phyloP scores from a whole-genome alignment of 106 monocot species.

The Phalaenopsis aphrodite region DNA sequence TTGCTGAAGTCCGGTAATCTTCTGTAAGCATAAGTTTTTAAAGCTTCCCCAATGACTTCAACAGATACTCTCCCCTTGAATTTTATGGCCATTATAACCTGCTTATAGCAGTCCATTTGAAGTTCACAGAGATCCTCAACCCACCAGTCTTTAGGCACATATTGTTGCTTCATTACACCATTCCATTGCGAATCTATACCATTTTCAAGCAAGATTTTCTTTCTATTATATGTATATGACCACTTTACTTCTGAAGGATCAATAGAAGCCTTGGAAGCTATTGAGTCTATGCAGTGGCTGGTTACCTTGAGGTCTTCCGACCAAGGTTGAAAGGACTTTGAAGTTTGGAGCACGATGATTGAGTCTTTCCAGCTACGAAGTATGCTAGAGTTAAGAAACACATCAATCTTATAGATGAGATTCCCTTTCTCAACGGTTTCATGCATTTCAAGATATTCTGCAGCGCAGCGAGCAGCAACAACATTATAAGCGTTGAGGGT shows the following conservation, averaged over 20 bases:
- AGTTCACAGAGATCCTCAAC: conserved; percentile 78
- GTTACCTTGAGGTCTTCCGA: conserved; percentile 58
- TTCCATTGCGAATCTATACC: conserved; percentile 51
- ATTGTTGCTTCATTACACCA: conserved; percentile 47
- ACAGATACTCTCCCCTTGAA: conserved; percentile 24
- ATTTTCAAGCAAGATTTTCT: conserved; percentile 51
- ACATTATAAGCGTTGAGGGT: conserved; percentile 84
- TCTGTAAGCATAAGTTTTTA: conserved; percentile 55
- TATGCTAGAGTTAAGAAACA: conserved; percentile 58
- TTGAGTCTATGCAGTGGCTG: conserved; percentile 55
- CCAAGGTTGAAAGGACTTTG: conserved; percentile 47
- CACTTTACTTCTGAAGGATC: conserved; percentile 52
- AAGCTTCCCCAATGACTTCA: conserved; percentile 51
- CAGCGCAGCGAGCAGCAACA: conserved; percentile 64
- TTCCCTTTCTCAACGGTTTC: conserved; percentile 75
- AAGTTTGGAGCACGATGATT: conserved; percentile 59
- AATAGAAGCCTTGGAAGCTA: conserved; percentile 39
- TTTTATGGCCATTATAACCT: conserved; percentile 49
- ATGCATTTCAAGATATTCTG: conserved; percentile 74
- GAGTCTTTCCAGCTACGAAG: conserved; percentile 84
- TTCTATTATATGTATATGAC: conserved; percentile 71
- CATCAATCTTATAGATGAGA: conserved; percentile 80
- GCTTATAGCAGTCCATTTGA: conserved; percentile 52
- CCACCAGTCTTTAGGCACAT: conserved; percentile 77
- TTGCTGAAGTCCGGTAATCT: conserved; percentile 34